Conservation (phyloP, 352 stramenopile genomes). For the Detonula confervacea region DNA sequence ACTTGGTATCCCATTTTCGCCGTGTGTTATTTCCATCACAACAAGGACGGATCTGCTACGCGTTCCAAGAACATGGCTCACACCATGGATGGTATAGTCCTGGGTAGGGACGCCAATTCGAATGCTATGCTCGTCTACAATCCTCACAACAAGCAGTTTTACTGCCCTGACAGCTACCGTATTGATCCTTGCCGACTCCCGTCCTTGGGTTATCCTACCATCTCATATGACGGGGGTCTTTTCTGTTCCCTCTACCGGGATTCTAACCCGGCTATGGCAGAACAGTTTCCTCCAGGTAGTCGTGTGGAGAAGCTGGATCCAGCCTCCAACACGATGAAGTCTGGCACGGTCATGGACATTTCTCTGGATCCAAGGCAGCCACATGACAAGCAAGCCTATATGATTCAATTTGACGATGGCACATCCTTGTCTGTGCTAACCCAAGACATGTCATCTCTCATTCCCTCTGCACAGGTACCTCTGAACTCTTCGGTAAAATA, state of each 20-base stretch:
- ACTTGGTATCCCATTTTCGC: slow-evolving; percentile 33
- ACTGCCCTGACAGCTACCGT: slow-evolving; percentile 28
- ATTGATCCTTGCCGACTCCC: slow-evolving; percentile 20
- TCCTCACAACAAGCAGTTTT: slow-evolving; percentile 19
- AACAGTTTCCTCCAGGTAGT: slow-evolving; percentile 34
- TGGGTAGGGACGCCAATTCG: slow-evolving; percentile 1
- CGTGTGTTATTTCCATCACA: slow-evolving; percentile 5
- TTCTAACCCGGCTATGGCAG: not conserved
- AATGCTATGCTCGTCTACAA: slow-evolving; percentile 36
- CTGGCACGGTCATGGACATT: slow-evolving; percentile 16
- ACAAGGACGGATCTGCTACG: not conserved
- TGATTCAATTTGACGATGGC: slow-evolving; percentile 14
- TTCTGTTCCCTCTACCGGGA: slow-evolving; percentile 12
- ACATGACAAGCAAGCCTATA: not conserved
- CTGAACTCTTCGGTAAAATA: no score
- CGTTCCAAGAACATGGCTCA: slow-evolving; percentile 10
- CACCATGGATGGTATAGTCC: slow-evolving; percentile 40
- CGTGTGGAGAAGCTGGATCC: not conserved
- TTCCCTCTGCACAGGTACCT: no score
- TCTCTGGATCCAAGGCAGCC: not conserved
- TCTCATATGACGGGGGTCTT: slow-evolving; percentile 36
- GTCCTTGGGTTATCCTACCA: not conserved
- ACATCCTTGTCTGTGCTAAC: not conserved
- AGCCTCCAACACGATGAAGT: not conserved
- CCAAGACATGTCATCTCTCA: not conserved